phyloP scores from a whole-genome alignment of 83 land plant species.

The Picea engelmannii region DNA sequence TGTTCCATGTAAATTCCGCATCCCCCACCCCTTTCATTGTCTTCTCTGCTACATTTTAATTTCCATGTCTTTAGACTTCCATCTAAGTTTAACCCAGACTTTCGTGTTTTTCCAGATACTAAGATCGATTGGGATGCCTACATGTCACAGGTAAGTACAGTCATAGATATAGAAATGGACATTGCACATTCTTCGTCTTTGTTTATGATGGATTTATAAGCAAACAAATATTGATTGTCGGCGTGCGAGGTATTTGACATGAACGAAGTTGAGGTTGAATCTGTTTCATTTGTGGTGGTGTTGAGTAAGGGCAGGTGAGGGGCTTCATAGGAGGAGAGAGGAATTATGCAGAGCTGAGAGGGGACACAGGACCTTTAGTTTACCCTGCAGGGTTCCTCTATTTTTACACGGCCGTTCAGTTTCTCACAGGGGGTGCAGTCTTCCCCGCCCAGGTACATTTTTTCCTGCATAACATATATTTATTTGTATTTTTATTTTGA shows the following conservation, averaged over 20 bases:
- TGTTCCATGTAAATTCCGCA: slow-evolving; percentile 69
- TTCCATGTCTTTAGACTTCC: not conserved
- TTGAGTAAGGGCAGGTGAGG: slow-evolving; percentile 49
- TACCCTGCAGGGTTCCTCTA: slow-evolving; percentile 98
- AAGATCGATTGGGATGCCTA: slow-evolving; percentile 99
- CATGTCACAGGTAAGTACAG: slow-evolving; percentile 80
- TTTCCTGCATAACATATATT: no score
- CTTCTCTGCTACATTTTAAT: not conserved
- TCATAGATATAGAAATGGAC: not conserved
- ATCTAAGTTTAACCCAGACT: not conserved
- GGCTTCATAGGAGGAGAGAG: slow-evolving; percentile 91
- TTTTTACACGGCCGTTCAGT: slow-evolving; percentile 72
- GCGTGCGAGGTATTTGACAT: not conserved
- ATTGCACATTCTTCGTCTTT: not conserved
- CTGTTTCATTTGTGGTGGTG: not conserved
- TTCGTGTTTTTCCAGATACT: slow-evolving; percentile 62
- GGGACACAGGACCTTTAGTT: slow-evolving; percentile 94
- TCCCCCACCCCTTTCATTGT: not conserved
- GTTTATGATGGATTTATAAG: not conserved
- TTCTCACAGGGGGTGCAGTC: slow-evolving; percentile 78
- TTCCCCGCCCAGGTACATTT: slow-evolving; percentile 82
- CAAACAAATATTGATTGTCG: not conserved
- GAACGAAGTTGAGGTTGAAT: not conserved
- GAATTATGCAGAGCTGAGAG: slow-evolving; percentile 77
- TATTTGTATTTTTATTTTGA: not conserved